Evolutionary conservation across 257 asterid species (phyloP).

Genomic region (Buddleja alternifolia): DNA sequence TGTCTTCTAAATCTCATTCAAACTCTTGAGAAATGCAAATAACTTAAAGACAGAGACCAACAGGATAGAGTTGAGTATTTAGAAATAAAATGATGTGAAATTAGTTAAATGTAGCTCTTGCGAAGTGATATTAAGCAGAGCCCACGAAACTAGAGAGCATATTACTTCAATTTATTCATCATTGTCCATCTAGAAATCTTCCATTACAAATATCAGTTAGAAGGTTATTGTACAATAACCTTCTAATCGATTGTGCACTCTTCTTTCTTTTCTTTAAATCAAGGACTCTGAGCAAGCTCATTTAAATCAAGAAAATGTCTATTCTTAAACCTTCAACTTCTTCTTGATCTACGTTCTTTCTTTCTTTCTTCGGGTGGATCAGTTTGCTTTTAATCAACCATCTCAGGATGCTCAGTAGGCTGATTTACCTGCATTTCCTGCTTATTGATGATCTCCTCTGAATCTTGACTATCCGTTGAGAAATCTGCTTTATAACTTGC

Average conservation of each 20-base stretch:
- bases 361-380: slow-evolving; percentile 38
- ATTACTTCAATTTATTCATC: not conserved
- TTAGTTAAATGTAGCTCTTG: not conserved
- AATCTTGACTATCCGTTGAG: slow-evolving; percentile 57
- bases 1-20: slow-evolving; percentile 36
- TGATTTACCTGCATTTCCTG: no score
- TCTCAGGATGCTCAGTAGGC: slow-evolving; percentile 25
- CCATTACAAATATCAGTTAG: slow-evolving; percentile 55
- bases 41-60: slow-evolving; percentile 9
- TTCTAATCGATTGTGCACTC: no score
- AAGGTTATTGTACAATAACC: slow-evolving; percentile 48
- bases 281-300: no score
- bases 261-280: no score
- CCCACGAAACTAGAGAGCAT: not conserved
- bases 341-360: slow-evolving; percentile 37
- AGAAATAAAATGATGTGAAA: not conserved
- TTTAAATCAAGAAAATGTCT: slow-evolving; percentile 70
- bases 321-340: slow-evolving; percentile 43
- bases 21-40: slow-evolving; percentile 13
- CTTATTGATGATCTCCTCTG: slow-evolving; percentile 42
- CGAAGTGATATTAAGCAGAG: not conserved
- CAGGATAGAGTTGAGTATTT: no score
- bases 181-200: slow-evolving; percentile 27
- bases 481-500: slow-evolving; percentile 54
- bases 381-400: slow-evolving; percentile 30